Evolutionary conservation across 2,329 filamentous ascomycete species (phyloP).

Genomic region (Plenodomus tracheiphilus): DNA sequence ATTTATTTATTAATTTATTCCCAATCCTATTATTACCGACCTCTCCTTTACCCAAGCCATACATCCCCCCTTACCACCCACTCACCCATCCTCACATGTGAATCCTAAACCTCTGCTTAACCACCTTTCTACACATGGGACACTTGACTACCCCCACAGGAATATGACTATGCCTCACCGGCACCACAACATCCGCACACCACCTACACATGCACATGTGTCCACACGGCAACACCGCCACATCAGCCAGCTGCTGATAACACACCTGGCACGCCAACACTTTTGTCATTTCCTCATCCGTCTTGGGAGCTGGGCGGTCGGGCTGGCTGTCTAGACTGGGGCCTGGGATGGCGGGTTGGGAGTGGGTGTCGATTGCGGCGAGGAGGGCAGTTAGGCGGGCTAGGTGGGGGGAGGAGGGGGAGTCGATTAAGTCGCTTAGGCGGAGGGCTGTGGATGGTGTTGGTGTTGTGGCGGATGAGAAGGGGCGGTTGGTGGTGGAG

Average conservation of each 20-base stretch:
- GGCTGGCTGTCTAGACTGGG: slow-evolving; percentile 51
- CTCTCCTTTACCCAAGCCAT: too few species aligned
- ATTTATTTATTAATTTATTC: too few species aligned
- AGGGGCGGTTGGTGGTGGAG: not conserved
- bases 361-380: too few species aligned
- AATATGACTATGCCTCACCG: slow-evolving; percentile 47
- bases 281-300: slow-evolving; percentile 54
- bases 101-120: slow-evolving; percentile 50
- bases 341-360: slow-evolving; percentile 17
- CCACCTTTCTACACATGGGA: slow-evolving; percentile 52
- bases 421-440: slow-evolving; percentile 23
- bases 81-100: slow-evolving; percentile 12
- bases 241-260: slow-evolving; percentile 56
- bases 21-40: too few species aligned
- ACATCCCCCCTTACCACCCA: too few species aligned
- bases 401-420: slow-evolving; percentile 18
- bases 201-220: slow-evolving; percentile 60
- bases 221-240: slow-evolving; percentile 57
- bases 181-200: slow-evolving; percentile 57
- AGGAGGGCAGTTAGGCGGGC: slow-evolving; percentile 16
- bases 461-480: not conserved
- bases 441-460: slow-evolving; percentile 20
- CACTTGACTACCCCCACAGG: slow-evolving; percentile 47
- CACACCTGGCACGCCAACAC: slow-evolving; percentile 58
- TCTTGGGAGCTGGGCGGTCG: slow-evolving; percentile 52